Evolutionary conservation across 352 stramenopile species (phyloP), one percentile per base, ranked within the genome.

Genomic region (Globisporangium recalcitrans): DNA sequence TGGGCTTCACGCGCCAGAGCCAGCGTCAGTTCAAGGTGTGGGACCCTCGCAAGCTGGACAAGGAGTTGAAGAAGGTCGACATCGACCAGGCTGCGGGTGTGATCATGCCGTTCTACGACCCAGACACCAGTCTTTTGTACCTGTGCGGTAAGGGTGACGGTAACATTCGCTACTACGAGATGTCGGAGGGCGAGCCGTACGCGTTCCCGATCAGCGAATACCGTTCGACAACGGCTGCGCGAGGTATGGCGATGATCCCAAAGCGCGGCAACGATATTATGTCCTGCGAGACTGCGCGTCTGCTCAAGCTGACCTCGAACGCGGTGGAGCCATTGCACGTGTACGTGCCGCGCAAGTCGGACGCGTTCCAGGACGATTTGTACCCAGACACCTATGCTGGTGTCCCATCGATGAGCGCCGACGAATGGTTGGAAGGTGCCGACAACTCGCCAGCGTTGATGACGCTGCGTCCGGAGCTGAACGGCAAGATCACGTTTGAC

Each of bases 311-410:
- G 67, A 95, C 97, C 38, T 98, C 87, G 49, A 98, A 98, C 65
- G 91, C 94, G 40, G 95, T 99, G 34, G 96, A 99, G 74, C 95
- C 96, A 19, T 79, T 99, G 96, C 82, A 97, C 81, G 86, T 90
- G 47, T 93, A 90, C 68, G 97, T 99, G 62, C 98, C 98, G 42
- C 88, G 97, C 64, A 99, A 99, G 80, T 98, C 91, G 63, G 97
- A 99, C 69, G 95, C 93, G 26, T 99, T 99, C 83, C 97, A 99
- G 81, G 93, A 98, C 68, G 97, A 99, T 74, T 97, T 99, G 72
- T 99, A 98, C 82, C 97, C 97, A 21, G 93, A 98, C 74, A 96
- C 88, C 54, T 97, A 96, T 52, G 87, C 96, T n/a, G 84, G 88
- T 52, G 87, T 97, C 62, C 90, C 97, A 44, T 97, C 97, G 19